Percentiles rank a stretch among this genome's conserved stretches.
phyloP scores from a whole-genome alignment of 1,139 yeast species.

The Nakaseomyces kungkrabaensis region DNA sequence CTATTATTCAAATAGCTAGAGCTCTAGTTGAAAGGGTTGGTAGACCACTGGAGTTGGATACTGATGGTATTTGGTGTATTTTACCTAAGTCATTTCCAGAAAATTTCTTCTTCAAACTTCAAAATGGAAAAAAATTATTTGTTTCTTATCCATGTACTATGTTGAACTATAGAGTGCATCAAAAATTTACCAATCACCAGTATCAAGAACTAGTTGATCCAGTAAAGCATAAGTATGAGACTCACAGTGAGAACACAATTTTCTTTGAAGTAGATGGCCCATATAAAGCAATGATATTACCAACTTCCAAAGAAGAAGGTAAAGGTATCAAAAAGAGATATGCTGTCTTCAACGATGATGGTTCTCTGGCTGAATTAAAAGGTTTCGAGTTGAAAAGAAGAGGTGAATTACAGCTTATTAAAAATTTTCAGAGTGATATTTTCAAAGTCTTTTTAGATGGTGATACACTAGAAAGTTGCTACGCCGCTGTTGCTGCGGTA shows the following conservation, averaged over 20 bases:
- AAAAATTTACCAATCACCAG: conserved; percentile 84
- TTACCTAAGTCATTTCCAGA: conserved; percentile 91
- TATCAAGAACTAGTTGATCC: conserved; percentile 81
- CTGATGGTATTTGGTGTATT: conserved; percentile 99
- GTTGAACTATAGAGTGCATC: conserved; percentile 89
- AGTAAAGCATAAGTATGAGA: conserved; percentile 54
- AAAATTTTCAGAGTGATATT: conserved; percentile 90
- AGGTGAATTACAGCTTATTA: conserved; percentile 89
- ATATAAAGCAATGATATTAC: conserved; percentile 92
- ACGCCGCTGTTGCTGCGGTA: conserved; percentile 79
- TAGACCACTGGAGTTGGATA: conserved; percentile 89
- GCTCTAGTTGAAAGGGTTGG: conserved; percentile 89
- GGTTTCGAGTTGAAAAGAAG: conserved; percentile 96
- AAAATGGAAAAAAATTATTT: conserved; percentile 66
- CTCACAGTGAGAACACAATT: conserved; percentile 83
- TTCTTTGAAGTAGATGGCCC: conserved; percentile 99
- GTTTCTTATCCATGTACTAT: conserved; percentile 93
- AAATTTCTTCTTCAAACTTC: conserved; percentile 58
- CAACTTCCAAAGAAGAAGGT: conserved; percentile 96
- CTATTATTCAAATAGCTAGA: conserved; percentile 95
- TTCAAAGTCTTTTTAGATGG: conserved; percentile 90
- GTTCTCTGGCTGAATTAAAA: conserved; percentile 85
- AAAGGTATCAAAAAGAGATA: conserved; percentile 92
- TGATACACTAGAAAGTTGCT: conserved; percentile 64
- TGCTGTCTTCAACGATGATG: conserved; percentile 94